phyloP scores from a whole-genome alignment of 2,329 filamentous ascomycete species.

The Neofusicoccum umdonicola region DNA sequence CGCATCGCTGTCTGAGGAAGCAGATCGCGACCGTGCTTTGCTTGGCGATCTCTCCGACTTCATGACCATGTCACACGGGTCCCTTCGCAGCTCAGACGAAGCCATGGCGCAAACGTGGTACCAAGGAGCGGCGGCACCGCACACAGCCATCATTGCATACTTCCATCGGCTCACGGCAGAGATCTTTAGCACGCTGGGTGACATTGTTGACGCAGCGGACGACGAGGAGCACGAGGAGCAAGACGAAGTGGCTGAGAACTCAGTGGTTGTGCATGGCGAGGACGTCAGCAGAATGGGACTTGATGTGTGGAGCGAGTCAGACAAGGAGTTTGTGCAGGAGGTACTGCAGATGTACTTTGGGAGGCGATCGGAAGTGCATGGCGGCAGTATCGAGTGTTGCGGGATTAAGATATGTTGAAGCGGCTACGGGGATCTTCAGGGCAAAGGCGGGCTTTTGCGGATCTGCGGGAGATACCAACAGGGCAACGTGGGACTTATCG shows the following conservation, averaged over 20 bases:
- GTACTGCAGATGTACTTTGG: constrained; percentile 65
- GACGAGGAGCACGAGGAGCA: constrained; percentile 44
- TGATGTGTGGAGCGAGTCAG: constrained; percentile 71
- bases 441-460: background rate
- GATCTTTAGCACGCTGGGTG: constrained; percentile 61
- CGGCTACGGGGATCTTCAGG: background rate
- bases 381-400: constrained; percentile 71
- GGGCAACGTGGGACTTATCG: background rate
- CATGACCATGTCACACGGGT: constrained; percentile 1
- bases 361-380: constrained; percentile 61
- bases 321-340: constrained; percentile 66
- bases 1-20: constrained; percentile 53
- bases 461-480: background rate
- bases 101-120: constrained; percentile 38
- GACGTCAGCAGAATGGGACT: constrained; percentile 71
- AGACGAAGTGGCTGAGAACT: constrained; percentile 24
- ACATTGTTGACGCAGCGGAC: constrained; percentile 54
- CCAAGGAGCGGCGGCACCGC: constrained; percentile 42
- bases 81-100: constrained; percentile 44
- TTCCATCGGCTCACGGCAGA: constrained; percentile 73
- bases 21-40: constrained; percentile 48
- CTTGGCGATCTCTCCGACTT: constrained; percentile 43
- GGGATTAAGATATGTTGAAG: constrained; percentile 65
- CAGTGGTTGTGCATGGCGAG: constrained; percentile 59
- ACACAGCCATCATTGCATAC: constrained; percentile 74